Conservation (phyloP, 495 filamentous ascomycete species). For the Jackrogersella minutella region DNA sequence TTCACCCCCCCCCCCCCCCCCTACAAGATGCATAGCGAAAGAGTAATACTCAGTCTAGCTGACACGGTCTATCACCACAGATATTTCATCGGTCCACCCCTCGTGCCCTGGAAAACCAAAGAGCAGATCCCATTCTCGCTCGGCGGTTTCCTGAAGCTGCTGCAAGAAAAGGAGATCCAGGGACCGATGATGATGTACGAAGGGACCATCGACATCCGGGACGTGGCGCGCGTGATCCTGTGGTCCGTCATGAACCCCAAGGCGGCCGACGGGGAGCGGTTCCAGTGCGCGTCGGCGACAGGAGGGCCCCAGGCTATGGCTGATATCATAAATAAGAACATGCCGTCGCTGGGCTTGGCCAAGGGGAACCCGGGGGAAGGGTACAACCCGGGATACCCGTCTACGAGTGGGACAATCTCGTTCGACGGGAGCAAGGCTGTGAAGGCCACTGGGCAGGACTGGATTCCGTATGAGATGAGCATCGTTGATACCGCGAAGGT, state of each 20-base stretch:
- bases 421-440: conserved; percentile 45
- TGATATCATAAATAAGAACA: conserved; percentile 39
- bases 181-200: conserved; percentile 38
- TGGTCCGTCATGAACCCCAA: conserved; percentile 34
- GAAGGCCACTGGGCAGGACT: conserved; percentile 43
- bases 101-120: conserved; percentile 36
- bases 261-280: conserved; percentile 41
- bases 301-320: conserved; percentile 43
- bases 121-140: conserved; percentile 37
- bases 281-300: conserved; percentile 41
- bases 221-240: conserved; percentile 48
- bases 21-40: no score
- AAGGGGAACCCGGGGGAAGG: conserved; percentile 37
- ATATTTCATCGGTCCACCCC: conserved; percentile 43
- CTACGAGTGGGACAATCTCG: conserved; percentile 16
- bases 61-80: not conserved
- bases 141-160: conserved; percentile 31
- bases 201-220: conserved; percentile 45
- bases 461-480: conserved; percentile 49
- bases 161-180: conserved; percentile 32
- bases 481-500: conserved; percentile 47
- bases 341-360: conserved; percentile 27
- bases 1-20: not conserved
- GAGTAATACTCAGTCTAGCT: not conserved
- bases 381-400: conserved; percentile 30